These are phyloP conservation scores for Amborella trichopoda DNA, from an alignment of 164 flowering plant species.

Conservation along the genomic window DNA sequence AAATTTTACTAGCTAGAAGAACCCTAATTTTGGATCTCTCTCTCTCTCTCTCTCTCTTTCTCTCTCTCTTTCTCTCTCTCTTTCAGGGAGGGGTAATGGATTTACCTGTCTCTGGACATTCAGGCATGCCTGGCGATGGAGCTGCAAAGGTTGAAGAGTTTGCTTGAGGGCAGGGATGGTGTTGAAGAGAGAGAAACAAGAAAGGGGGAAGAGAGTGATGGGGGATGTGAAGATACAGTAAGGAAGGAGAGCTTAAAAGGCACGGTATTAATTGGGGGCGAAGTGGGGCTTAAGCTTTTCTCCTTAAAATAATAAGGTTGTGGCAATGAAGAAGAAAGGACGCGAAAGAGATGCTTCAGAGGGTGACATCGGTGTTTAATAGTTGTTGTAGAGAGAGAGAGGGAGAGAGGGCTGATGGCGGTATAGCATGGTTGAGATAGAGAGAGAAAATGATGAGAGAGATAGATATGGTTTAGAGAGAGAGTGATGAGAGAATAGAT, in stretches of 20 bases:
- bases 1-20: not conserved
- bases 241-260: constrained; percentile 31
- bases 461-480: too few species aligned
- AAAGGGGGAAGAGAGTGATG: constrained; percentile 9
- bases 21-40: not conserved
- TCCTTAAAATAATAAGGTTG: too few species aligned
- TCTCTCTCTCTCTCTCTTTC: not conserved
- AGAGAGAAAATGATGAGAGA: too few species aligned
- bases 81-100: not conserved
- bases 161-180: constrained; percentile 3
- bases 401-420: too few species aligned
- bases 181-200: constrained; percentile 11
- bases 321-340: too few species aligned
- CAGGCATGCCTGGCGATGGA: constrained; percentile 40
- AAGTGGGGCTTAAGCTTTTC: constrained; percentile 11
- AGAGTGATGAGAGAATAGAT: too few species aligned
- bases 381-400: too few species aligned
- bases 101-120: constrained; percentile 79
- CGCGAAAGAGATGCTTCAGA: too few species aligned
- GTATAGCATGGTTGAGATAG: too few species aligned
- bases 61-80: not conserved
- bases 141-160: not conserved
- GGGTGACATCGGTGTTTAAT: too few species aligned
- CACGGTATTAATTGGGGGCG: constrained; percentile 17
- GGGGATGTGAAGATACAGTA: constrained; percentile 5